phyloP scores from a whole-genome alignment of 495 filamentous ascomycete species.

The Platismatia glauca region DNA sequence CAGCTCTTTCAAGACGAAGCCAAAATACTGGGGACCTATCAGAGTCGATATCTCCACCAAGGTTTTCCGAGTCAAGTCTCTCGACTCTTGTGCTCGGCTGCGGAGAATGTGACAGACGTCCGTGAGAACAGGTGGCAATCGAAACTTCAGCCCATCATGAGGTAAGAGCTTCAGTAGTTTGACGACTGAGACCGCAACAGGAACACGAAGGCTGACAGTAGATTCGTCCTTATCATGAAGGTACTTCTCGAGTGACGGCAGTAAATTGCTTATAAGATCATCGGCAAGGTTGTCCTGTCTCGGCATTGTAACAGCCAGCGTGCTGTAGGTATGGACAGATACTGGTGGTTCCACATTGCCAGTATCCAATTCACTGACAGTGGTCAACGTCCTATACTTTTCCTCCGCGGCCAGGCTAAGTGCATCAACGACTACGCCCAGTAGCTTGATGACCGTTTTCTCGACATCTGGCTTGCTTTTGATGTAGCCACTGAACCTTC shows the following conservation, averaged over 20 bases:
- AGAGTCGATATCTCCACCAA: conserved; percentile 70
- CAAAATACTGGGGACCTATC: conserved; percentile 72
- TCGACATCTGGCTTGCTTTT: conserved; percentile 72
- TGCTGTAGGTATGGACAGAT: conserved; percentile 22
- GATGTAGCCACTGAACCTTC: conserved; percentile 70
- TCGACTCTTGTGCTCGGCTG: conserved; percentile 76
- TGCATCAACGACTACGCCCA: conserved; percentile 72
- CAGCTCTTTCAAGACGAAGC: conserved; percentile 88
- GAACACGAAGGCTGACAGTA: conserved; percentile 81
- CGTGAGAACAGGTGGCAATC: conserved; percentile 71
- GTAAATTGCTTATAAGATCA: conserved; percentile 64
- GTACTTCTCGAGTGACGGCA: conserved; percentile 67
- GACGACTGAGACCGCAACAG: conserved; percentile 74
- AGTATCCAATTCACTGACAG: conserved; percentile 20
- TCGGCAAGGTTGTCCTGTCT: conserved; percentile 57
- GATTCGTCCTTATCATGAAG: conserved; percentile 91
- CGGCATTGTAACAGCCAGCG: conserved; percentile 59
- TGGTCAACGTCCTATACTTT: conserved; percentile 27
- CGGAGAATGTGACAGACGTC: conserved; percentile 89
- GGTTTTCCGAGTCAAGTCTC: conserved; percentile 84
- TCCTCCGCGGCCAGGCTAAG: conserved; percentile 46
- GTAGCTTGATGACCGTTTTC: conserved; percentile 73
- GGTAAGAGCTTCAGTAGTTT: conserved; percentile 79
- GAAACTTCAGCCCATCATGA: conserved; percentile 55
- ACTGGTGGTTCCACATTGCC: background rate